Percentiles rank a stretch among this genome's conserved stretches.
These are phyloP conservation scores for Trichoderma sp. DNA, from an alignment of 2,329 filamentous ascomycete species.

Conservation along the genomic window DNA sequence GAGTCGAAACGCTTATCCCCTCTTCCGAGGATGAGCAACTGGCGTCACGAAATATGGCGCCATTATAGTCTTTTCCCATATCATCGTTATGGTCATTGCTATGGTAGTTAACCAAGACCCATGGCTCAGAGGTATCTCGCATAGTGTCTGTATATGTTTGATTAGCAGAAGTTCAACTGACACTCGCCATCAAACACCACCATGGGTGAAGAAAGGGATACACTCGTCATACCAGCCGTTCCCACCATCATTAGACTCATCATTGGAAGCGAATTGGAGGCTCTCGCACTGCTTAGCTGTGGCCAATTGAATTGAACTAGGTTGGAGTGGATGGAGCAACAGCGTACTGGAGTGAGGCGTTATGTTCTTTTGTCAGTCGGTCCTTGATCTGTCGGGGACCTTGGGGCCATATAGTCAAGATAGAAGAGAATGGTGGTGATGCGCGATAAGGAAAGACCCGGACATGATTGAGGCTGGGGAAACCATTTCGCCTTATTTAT, in stretches of 20 bases:
- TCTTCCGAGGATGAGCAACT: neutral
- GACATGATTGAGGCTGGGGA: neutral
- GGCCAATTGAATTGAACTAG: neutral
- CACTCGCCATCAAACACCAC: neutral
- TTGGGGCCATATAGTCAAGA: neutral
- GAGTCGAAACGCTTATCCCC: neutral
- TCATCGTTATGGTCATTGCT: accelerated
- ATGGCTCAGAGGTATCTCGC: neutral
- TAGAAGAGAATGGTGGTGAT: accelerated
- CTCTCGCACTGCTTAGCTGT: neutral
- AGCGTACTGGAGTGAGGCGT: neutral
- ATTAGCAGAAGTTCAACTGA: neutral
- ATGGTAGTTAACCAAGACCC: neutral
- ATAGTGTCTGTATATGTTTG: neutral
- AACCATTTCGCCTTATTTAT: neutral
- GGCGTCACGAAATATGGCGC: neutral
- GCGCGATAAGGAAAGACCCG: neutral
- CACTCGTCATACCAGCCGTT: neutral
- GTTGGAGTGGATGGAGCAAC: too few relatives aligned
- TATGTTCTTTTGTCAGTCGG: neutral
- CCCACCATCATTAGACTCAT: neutral
- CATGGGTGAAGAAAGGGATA: neutral
- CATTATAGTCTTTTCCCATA: neutral
- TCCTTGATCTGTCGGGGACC: neutral
- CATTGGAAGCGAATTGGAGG: neutral